Conservation (phyloP, 2,329 filamentous ascomycete species). For the Hymenoscyphus salicellus region DNA sequence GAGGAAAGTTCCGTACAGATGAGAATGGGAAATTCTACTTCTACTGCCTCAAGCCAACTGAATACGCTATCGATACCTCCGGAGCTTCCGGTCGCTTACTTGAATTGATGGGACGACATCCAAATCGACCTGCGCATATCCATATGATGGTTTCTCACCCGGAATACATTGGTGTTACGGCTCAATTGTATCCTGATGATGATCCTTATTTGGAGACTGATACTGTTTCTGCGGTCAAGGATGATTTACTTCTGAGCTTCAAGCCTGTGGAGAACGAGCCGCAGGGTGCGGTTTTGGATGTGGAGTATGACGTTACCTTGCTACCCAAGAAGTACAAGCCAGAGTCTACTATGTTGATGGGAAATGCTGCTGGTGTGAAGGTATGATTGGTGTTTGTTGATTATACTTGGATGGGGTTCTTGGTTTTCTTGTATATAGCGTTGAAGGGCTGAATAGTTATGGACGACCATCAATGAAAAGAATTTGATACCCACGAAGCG, state of each 20-base stretch:
- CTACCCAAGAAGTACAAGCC: slow-evolving; percentile 15
- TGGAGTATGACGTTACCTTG: slow-evolving; percentile 38
- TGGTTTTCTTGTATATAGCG: not conserved
- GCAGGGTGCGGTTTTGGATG: slow-evolving; percentile 32
- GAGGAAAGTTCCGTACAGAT: slow-evolving; percentile 59
- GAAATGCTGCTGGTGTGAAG: not conserved
- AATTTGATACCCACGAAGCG: not conserved
- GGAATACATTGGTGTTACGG: slow-evolving; percentile 66
- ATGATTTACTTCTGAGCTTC: slow-evolving; percentile 11
- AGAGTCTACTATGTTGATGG: not conserved
- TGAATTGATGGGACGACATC: slow-evolving; percentile 52
- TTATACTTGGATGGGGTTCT: not conserved
- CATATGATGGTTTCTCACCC: slow-evolving; percentile 50
- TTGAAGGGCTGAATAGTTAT: not conserved
- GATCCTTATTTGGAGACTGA: slow-evolving; percentile 58
- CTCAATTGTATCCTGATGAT: slow-evolving; percentile 71
- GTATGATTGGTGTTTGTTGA: not conserved
- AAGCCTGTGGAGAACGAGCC: slow-evolving; percentile 20
- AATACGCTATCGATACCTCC: slow-evolving; percentile 40
- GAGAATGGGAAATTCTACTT: slow-evolving; percentile 53
- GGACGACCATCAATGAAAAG: not conserved
- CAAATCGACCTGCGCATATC: slow-evolving; percentile 57
- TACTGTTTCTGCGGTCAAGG: slow-evolving; percentile 44
- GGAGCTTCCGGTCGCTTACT: slow-evolving; percentile 55
- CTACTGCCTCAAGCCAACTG: slow-evolving; percentile 48